Evolutionary conservation across 2,329 filamentous ascomycete genomes (phyloP).

Genomic region (Trichoderma simmonsii): DNA sequence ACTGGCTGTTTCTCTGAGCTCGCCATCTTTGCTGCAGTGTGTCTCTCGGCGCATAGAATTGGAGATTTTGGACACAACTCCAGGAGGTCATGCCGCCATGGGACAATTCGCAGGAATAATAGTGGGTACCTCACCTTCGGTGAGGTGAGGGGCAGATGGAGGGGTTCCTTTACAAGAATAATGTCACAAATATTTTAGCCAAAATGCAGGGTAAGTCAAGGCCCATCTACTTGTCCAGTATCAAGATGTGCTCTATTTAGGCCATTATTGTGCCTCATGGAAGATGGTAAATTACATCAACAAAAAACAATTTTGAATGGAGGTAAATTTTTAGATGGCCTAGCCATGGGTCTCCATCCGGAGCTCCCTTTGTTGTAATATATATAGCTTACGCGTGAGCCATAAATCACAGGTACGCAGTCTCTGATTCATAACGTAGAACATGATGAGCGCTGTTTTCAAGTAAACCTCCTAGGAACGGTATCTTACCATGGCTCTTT

Average conservation of each 20-base stretch:
- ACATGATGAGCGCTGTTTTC: not conserved
- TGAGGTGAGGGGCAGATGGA: slow-evolving; percentile 27
- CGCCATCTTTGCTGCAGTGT: slow-evolving; percentile 35
- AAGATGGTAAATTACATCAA: not conserved
- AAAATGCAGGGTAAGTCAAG: not conserved
- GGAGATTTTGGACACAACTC: slow-evolving; percentile 25
- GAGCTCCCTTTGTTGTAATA: not conserved
- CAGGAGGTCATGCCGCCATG: slow-evolving; percentile 23
- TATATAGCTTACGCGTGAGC: not conserved
- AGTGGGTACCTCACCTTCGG: slow-evolving; percentile 28
- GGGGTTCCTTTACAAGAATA: slow-evolving; percentile 25
- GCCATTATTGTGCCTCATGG: not conserved
- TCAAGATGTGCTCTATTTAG: not conserved
- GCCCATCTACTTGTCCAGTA: not conserved
- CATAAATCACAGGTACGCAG: not conserved
- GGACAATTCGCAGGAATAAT: slow-evolving; percentile 11
- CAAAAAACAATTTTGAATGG: not conserved
- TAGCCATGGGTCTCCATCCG: not conserved
- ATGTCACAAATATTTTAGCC: not conserved
- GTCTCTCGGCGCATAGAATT: slow-evolving; percentile 18
- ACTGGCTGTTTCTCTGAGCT: slow-evolving; percentile 39
- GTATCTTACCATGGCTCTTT: not conserved
- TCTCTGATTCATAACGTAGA: not conserved
- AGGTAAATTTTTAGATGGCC: not conserved
- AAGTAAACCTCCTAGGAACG: not conserved